Base-by-base conservation (phyloP, 225 moss, liverwort and hornwort genomes). In the Takakia lepidozioides region DNA sequence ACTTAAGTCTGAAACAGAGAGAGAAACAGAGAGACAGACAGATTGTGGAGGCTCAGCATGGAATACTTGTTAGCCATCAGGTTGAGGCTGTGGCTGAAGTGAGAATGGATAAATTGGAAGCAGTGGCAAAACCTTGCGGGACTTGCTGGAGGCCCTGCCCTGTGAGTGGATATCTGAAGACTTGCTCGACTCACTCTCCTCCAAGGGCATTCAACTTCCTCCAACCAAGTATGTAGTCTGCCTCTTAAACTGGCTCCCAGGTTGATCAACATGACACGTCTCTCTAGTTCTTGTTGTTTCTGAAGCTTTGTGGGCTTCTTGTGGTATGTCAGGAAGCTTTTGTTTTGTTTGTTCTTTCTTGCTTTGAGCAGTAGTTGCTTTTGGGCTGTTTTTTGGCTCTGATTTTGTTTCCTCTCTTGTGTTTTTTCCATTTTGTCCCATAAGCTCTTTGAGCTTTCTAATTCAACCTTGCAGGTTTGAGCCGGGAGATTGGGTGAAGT, bases 141-240 rank as follows among this genome's bases (percentile, higher is more conserved):
- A 71, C 51, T 64, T 74, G 45, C 29, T 74, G 63, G 74, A 74
- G 43, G 68, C 71, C 19, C 39, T 74, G 32, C 74, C 74, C n/a
- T 53, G 68, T 49, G 74, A 68, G 39, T 74, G 74, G 74, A 63
- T 74, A 37, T 64, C 74, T 42, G 74, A 74, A 44, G 74, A 74
- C 47, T 51, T 74, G 44, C 61, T 68, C 48, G 68, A 74, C 51
- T 68, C 64, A 49, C 63, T 74, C n/a, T 54, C 68, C 25, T 53
- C 37, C 9, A 74, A 74, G 49, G 74, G 68, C n/a, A 68, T 68
- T 54, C 63, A 68, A 32, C 47, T 74, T 9, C 59, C 74, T 20
- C 63, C 68, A 48, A 68, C 68, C 2, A 60, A 55, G 74, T 73
- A 62, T 27, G 62, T 13, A 37, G 25, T 14, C 30, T 37, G 13